Conservation (phyloP, 306 rosid genomes). For the Prunus kanzakura region DNA sequence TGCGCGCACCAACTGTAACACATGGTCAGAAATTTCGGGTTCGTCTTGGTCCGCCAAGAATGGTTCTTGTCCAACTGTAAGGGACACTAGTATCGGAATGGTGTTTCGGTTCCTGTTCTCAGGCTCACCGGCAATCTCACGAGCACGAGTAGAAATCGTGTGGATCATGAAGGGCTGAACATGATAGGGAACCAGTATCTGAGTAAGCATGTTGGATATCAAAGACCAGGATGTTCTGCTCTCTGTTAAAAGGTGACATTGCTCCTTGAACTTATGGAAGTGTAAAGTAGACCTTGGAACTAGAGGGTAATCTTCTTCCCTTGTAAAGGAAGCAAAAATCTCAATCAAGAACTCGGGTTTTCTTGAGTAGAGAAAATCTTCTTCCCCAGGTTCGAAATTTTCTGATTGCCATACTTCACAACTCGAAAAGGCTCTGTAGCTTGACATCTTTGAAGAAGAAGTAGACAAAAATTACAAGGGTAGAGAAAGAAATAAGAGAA, state of each 20-base stretch:
- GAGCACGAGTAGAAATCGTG: conserved; percentile 2
- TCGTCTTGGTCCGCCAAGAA: neutral
- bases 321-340: neutral
- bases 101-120: neutral
- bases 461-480: neutral
- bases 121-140: conserved; percentile 12
- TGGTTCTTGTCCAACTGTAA: neutral
- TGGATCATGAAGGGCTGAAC: conserved; percentile 26
- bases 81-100: neutral
- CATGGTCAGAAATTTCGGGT: neutral
- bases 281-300: neutral
- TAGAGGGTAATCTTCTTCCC: neutral
- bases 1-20: neutral
- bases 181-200: conserved; percentile 17
- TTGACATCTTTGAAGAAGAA: conserved; percentile 8
- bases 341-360: conserved; percentile 11
- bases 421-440: neutral
- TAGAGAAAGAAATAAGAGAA: neutral
- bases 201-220: conserved; percentile 23
- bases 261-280: neutral
- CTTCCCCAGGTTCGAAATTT: neutral
- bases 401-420: conserved; percentile 15
- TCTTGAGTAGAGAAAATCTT: neutral
- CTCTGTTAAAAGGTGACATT: neutral
- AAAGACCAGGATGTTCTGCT: conserved; percentile 6